phyloP scores from a whole-genome alignment of 768 basidiomycete genomes.

The Astraeus odoratus region DNA sequence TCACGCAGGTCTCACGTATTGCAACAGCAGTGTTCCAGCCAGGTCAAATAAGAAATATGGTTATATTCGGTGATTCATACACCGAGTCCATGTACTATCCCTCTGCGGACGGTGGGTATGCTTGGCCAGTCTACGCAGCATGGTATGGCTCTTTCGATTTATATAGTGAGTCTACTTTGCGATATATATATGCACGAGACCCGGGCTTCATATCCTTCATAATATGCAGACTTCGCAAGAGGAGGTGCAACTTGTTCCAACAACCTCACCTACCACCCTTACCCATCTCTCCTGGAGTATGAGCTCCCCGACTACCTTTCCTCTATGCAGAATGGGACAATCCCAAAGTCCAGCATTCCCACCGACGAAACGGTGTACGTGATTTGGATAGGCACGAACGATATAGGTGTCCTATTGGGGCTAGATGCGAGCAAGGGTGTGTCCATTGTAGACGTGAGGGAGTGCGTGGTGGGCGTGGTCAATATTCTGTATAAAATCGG shows the following conservation, averaged over 20 bases:
- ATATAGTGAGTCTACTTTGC: constrained; percentile 31
- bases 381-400: constrained; percentile 65
- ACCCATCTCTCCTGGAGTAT: constrained; percentile 46
- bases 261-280: constrained; percentile 48
- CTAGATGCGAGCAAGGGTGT: constrained; percentile 26
- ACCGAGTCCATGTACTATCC: constrained; percentile 41
- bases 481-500: constrained; percentile 48
- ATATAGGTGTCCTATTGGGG: constrained; percentile 51
- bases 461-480: constrained; percentile 56
- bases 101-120: constrained; percentile 33
- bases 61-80: constrained; percentile 65
- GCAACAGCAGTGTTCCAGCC: constrained; percentile 17
- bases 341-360: constrained; percentile 23
- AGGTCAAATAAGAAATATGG: constrained; percentile 53
- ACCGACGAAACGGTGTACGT: constrained; percentile 51
- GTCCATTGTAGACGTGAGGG: constrained; percentile 50
- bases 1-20: neutral
- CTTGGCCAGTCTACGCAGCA: constrained; percentile 59
- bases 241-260: constrained; percentile 65
- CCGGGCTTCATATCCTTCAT: too few species aligned
- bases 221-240: constrained; percentile 38
- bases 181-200: neutral
- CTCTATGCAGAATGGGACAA: constrained; percentile 34
- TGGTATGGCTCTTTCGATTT: constrained; percentile 46
- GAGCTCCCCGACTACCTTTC: constrained; percentile 45